Evolutionary conservation across 108 stramenopile species (phyloP).

Genomic region (Discostella pseudostelligera): DNA sequence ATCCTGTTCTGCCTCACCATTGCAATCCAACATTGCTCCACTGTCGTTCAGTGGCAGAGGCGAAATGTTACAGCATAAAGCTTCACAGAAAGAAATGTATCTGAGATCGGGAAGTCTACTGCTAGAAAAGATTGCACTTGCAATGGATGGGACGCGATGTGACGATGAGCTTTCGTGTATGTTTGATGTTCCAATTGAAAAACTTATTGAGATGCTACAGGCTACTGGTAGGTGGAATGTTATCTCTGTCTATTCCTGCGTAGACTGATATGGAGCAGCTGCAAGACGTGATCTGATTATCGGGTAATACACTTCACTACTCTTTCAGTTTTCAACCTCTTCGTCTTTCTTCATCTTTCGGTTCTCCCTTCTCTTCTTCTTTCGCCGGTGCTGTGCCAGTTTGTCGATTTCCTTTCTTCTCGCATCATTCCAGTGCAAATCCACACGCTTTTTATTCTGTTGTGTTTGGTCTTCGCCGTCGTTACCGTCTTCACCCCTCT

Average conservation of each 20-base stretch:
- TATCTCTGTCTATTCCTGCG: slow-evolving; percentile 35
- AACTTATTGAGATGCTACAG: slow-evolving; percentile 55
- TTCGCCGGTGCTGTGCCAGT: slow-evolving; percentile 21
- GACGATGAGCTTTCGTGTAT: slow-evolving; percentile 80
- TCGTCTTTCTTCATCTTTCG: background rate
- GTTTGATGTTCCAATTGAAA: slow-evolving; percentile 63
- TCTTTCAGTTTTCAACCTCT: background rate
- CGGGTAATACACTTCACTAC: too few relatives aligned
- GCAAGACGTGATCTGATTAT: too few relatives aligned
- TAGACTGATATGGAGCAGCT: background rate
- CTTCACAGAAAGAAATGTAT: background rate
- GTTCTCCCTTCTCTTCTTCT: slow-evolving; percentile 21
- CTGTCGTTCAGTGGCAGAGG: slow-evolving; percentile 3
- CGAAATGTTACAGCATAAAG: slow-evolving; percentile 15
- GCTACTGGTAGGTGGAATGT: slow-evolving; percentile 43
- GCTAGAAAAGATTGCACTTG: slow-evolving; percentile 39
- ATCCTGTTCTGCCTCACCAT: slow-evolving; percentile 9
- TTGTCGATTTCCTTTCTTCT: slow-evolving; percentile 26
- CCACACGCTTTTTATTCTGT: slow-evolving; percentile 2
- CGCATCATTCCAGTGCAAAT: slow-evolving; percentile 36
- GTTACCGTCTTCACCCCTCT: background rate
- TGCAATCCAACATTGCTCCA: background rate
- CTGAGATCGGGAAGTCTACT: slow-evolving; percentile 18
- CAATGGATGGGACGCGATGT: slow-evolving; percentile 77
- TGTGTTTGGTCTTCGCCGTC: slow-evolving; percentile 1